Conservation (phyloP, 1,284 basidiomycete species). For the Leccinum pseudoinsigne region DNA sequence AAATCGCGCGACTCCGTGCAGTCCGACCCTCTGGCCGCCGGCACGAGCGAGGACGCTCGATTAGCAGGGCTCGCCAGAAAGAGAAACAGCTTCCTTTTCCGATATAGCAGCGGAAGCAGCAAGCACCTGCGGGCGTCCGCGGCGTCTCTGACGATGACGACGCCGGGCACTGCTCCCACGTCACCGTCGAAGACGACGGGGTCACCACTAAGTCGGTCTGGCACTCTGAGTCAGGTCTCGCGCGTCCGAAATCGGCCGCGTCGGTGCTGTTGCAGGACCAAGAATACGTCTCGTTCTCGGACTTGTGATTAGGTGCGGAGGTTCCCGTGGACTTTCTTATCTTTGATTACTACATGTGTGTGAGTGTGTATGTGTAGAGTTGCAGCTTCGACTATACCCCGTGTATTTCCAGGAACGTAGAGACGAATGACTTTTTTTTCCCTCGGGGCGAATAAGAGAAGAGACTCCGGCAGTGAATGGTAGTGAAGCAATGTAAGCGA, state of each 20-base stretch:
- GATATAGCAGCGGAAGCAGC: constrained; percentile 1
- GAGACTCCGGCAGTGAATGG: background rate
- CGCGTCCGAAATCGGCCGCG: background rate
- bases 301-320: constrained; percentile 17
- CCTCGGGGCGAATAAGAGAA: background rate
- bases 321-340: background rate
- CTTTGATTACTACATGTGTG: background rate
- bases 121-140: background rate
- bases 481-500: background rate
- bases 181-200: background rate
- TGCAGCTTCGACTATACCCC: background rate
- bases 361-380: background rate
- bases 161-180: background rate
- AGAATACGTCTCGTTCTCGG: constrained; percentile 33
- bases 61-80: constrained; percentile 2
- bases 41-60: background rate
- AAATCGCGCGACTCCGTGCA: background rate
- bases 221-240: background rate
- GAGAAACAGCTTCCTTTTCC: constrained; percentile 5
- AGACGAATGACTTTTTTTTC: background rate
- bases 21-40: background rate
- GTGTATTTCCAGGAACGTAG: background rate
- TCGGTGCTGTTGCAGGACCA: constrained; percentile 17
- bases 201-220: background rate
- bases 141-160: background rate